These are phyloP conservation scores for Ogataea ganodermae DNA, from an alignment of 805 yeast genomes.

Conservation along the genomic window DNA sequence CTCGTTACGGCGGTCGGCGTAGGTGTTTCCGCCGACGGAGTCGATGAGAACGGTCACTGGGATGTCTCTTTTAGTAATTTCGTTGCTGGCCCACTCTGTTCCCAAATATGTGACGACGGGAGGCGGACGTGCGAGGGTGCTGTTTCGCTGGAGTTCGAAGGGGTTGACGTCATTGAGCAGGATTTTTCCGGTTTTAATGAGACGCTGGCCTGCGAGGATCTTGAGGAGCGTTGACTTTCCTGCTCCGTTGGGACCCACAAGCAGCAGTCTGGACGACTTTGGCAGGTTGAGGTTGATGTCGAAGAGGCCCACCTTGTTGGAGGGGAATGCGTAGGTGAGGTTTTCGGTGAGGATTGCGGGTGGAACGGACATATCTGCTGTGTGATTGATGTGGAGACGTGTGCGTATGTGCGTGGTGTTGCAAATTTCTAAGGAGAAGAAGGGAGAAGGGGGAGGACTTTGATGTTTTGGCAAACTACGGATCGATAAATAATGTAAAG, in stretches of 20 bases:
- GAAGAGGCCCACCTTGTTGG: slow-evolving; percentile 63
- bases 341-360: slow-evolving; percentile 62
- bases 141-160: slow-evolving; percentile 46
- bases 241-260: slow-evolving; percentile 96
- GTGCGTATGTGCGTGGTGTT: too few relatives aligned
- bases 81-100: slow-evolving; percentile 96
- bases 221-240: slow-evolving; percentile 89
- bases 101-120: slow-evolving; percentile 72
- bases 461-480: too few relatives aligned
- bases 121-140: slow-evolving; percentile 9
- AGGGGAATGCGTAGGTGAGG: slow-evolving; percentile 70
- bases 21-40: slow-evolving; percentile 78
- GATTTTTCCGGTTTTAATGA: slow-evolving; percentile 72
- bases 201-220: slow-evolving; percentile 87
- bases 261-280: slow-evolving; percentile 71
- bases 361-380: too few relatives aligned
- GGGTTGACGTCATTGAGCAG: slow-evolving; percentile 85
- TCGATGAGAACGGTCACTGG: slow-evolving; percentile 78
- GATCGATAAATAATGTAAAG: too few relatives aligned
- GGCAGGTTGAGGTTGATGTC: slow-evolving; percentile 63
- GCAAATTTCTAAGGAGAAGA: too few relatives aligned
- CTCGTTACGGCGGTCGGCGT: slow-evolving; percentile 72
- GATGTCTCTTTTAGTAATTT: slow-evolving; percentile 86
- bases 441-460: too few relatives aligned
- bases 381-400: neutral